phyloP scores from a whole-genome alignment of 2,329 filamentous ascomycete species.

The Aspergillus ustus region DNA sequence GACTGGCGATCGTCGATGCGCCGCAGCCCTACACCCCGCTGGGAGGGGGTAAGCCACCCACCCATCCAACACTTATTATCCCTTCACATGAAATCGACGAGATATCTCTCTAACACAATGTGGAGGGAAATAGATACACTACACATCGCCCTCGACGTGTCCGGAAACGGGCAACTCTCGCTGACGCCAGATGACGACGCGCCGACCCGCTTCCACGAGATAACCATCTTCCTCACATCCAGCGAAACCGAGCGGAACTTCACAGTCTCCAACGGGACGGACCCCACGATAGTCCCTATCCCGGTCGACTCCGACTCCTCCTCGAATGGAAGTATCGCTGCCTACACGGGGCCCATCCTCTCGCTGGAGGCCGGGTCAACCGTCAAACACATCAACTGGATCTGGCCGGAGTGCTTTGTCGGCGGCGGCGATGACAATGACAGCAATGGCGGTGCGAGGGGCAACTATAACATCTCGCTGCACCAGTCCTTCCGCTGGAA shows the following conservation, averaged over 20 bases:
- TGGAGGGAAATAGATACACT: constrained; percentile 49
- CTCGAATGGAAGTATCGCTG: constrained; percentile 40
- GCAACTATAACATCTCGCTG: constrained; percentile 73
- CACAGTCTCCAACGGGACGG: constrained; percentile 68
- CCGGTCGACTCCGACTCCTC: not conserved
- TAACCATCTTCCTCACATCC: constrained; percentile 70
- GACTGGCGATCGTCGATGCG: constrained; percentile 68
- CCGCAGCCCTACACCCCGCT: constrained; percentile 68
- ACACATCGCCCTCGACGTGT: constrained; percentile 70
- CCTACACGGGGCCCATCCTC: constrained; percentile 66
- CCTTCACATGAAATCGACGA: not conserved
- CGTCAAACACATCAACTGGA: constrained; percentile 75
- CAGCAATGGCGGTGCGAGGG: constrained; percentile 57
- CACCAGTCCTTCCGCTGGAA: constrained; percentile 72
- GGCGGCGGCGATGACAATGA: constrained; percentile 62
- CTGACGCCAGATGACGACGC: constrained; percentile 52
- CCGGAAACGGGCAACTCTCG: constrained; percentile 67
- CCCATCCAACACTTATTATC: not conserved
- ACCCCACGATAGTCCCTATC: not conserved
- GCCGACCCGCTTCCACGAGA: constrained; percentile 63
- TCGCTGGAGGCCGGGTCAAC: constrained; percentile 67
- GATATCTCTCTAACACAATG: not conserved
- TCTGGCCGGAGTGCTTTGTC: constrained; percentile 71
- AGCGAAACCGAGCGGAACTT: constrained; percentile 68
- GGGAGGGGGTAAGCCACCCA: constrained; percentile 60